Evolutionary conservation across 2,329 filamentous ascomycete species (phyloP).

Genomic region (Aspergillus clavatus): DNA sequence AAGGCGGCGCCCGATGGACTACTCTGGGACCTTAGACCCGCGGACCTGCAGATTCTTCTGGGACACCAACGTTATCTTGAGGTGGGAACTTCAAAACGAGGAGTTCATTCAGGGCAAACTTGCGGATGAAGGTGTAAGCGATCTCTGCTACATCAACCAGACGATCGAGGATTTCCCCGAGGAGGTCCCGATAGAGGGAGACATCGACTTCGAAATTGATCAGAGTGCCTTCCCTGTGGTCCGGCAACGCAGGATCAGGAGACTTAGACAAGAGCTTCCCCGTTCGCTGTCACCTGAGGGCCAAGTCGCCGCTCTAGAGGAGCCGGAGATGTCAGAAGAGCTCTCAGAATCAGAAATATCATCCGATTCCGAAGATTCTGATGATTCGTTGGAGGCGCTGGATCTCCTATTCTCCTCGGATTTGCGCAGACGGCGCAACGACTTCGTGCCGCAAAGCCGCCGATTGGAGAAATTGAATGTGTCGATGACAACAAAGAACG

Average conservation of each 20-base stretch:
- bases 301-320: background rate
- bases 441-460: constrained; percentile 14
- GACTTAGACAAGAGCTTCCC: constrained; percentile 5
- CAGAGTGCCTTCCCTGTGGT: constrained; percentile 1
- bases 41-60: constrained; percentile 23
- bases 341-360: background rate
- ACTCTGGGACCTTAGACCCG: constrained; percentile 19
- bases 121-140: constrained; percentile 1
- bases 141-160: constrained; percentile 37
- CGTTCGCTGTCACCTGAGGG: background rate
- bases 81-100: constrained; percentile 35
- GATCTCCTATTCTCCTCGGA: background rate
- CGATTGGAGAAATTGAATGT: constrained; percentile 26
- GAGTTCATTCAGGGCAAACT: constrained; percentile 23
- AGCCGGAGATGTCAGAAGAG: background rate
- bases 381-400: background rate
- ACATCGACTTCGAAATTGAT: constrained; percentile 31
- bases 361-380: background rate
- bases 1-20: constrained; percentile 11
- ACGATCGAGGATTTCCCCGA: constrained; percentile 29
- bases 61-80: constrained; percentile 29
- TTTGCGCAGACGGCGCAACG: background rate
- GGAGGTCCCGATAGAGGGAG: constrained; percentile 26
- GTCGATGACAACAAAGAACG: no score
- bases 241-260: constrained; percentile 3